A percentile compares a stretch with the other conserved stretches of the same genome.
phyloP scores from a whole-genome alignment of 2,329 filamentous ascomycete genomes.

The Aspergillus fumigatiaffinis region DNA sequence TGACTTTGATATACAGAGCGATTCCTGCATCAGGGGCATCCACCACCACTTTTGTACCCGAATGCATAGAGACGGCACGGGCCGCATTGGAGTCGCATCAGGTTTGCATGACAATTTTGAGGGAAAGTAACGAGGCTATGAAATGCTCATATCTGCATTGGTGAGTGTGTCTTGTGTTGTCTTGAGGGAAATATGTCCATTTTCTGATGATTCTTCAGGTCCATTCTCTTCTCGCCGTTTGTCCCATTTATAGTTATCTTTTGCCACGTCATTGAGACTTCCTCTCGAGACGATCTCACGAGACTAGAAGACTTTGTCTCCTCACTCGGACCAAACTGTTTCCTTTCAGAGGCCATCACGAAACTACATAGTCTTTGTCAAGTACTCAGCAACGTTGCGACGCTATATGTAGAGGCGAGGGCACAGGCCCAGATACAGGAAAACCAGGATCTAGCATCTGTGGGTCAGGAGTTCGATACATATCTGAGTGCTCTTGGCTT shows the following conservation, averaged over 20 bases:
- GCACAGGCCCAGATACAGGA: constrained; percentile 50
- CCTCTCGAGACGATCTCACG: constrained; percentile 49
- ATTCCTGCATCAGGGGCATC: constrained; percentile 30
- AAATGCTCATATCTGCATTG: constrained; percentile 36
- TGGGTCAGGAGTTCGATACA: constrained; percentile 60
- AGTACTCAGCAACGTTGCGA: constrained; percentile 59
- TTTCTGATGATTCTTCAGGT: constrained; percentile 20
- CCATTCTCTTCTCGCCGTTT: constrained; percentile 44
- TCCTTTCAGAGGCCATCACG: constrained; percentile 55
- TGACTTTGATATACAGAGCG: constrained; percentile 40
- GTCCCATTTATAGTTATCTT: constrained; percentile 50
- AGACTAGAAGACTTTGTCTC: constrained; percentile 55
- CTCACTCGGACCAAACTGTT: constrained; percentile 51
- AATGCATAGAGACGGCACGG: constrained; percentile 37
- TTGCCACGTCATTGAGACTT: constrained; percentile 50
- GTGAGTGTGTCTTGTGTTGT: constrained; percentile 15
- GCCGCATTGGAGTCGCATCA: constrained; percentile 33
- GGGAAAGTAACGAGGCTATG: constrained; percentile 23
- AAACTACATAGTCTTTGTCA: constrained; percentile 61
- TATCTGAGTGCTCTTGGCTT: constrained; percentile 63
- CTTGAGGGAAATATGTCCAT: neutral
- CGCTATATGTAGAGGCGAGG: constrained; percentile 60
- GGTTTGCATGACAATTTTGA: constrained; percentile 22
- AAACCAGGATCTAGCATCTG: constrained; percentile 46
- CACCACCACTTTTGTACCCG: constrained; percentile 29